Percentiles rank a stretch among this genome's conserved stretches.
phyloP scores from a whole-genome alignment of 768 basidiomycete species.

The Gloeostereum incarnatum region DNA sequence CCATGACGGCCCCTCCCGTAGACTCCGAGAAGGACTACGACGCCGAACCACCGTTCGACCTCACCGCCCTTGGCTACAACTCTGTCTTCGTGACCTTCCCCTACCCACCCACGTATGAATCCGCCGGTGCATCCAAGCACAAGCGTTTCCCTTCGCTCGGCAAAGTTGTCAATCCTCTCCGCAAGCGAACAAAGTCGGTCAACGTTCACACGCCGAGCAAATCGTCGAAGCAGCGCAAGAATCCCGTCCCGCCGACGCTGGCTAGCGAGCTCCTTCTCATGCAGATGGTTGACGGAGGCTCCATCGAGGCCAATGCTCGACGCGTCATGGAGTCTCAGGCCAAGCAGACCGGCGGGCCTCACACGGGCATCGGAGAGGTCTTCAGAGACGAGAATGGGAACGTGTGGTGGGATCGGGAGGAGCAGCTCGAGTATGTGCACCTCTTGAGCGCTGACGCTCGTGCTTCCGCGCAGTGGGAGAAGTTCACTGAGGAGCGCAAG shows the following conservation, averaged over 20 bases:
- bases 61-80: conserved; percentile 29
- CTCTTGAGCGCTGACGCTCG: conserved; percentile 16
- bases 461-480: neutral
- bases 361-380: conserved; percentile 18
- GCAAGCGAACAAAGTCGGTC: neutral
- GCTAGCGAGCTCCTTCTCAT: conserved; percentile 32
- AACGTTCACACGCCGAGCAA: conserved; percentile 8
- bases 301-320: conserved; percentile 22
- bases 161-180: neutral
- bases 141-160: neutral
- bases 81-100: conserved; percentile 32
- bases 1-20: conserved; percentile 12
- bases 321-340: conserved; percentile 25
- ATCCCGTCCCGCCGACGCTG: conserved; percentile 27
- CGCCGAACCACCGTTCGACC: conserved; percentile 23
- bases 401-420: conserved; percentile 36
- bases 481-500: neutral
- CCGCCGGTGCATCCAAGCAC: neutral
- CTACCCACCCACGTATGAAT: conserved; percentile 15
- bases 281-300: conserved; percentile 35
- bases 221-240: conserved; percentile 17
- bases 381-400: conserved; percentile 29
- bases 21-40: conserved; percentile 23
- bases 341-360: neutral
- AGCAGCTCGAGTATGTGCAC: conserved; percentile 33